Conservation (phyloP, 257 asterid genomes). For the Penstemon barbatus region DNA sequence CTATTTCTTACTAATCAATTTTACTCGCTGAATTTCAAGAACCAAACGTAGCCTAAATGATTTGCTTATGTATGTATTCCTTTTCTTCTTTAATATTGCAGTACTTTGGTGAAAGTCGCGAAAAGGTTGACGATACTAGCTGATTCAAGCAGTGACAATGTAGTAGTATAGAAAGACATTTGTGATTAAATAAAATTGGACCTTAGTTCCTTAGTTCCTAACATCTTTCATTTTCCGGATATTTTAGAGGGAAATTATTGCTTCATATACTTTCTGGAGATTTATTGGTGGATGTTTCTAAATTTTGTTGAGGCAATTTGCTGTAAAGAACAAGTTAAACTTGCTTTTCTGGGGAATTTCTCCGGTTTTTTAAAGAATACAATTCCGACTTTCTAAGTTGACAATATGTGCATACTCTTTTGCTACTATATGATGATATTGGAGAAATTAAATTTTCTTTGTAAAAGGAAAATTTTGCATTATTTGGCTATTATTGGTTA, state of each 20-base stretch:
- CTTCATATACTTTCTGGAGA: conserved; percentile 22
- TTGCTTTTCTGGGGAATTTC: no score
- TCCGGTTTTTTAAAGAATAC: no score
- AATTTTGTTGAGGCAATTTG: background rate
- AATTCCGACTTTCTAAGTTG: no score
- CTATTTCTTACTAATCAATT: background rate
- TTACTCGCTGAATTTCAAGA: background rate
- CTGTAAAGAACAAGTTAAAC: no score
- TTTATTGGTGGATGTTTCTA: conserved; percentile 2
- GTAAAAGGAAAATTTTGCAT: background rate
- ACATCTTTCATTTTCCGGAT: conserved; percentile 11
- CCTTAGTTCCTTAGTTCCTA: conserved; percentile 36
- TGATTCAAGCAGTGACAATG: conserved; percentile 54
- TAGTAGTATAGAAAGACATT: conserved; percentile 35
- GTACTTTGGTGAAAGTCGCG: conserved; percentile 55
- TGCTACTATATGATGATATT: conserved; percentile 2
- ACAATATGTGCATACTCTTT: conserved; percentile 13
- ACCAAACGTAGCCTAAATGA: background rate
- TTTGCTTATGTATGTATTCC: background rate
- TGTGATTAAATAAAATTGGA: conserved; percentile 30
- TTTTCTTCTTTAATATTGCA: conserved; percentile 34
- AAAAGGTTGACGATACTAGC: conserved; percentile 64
- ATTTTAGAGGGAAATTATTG: conserved; percentile 1
- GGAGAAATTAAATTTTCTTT: conserved; percentile 1
- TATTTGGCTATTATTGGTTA: background rate